Base-by-base conservation (phyloP, 805 yeast genomes). In the Pichia membranifaciens region DNA sequence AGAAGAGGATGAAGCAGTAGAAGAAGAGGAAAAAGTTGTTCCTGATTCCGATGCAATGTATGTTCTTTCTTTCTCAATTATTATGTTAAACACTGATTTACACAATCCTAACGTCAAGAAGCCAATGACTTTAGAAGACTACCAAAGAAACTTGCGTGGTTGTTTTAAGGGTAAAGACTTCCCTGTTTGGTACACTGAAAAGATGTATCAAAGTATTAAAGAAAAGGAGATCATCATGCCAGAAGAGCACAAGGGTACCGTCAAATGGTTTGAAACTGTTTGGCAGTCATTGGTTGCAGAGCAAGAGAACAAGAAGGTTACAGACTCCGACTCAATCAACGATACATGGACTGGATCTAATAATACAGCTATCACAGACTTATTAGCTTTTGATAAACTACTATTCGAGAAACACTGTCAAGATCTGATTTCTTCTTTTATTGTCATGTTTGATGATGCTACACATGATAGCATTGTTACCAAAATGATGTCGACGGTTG, bases 221-320 rank as follows among this genome's bases (percentile, higher is more conserved):
- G 87, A 83, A 47, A 78, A 84, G 44, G 99, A 93, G 65, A 93
- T 93, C 53, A 87, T 93, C 42, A 87, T 95, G 90, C 98, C 99
- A 0, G 98, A 93, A 58, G 99, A 93, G 59, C 97, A 91, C 57
- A 95, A 88, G 61, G 93, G 91, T 15, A 87, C 89, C 10, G 86
- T 88, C 18, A 88, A 85, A 60, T 84, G 96, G 82, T 91, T 90
- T 65, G 97, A 90, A 60, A 91, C 86, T 58, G 73, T 70, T 28
- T 86, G 95, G 95, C 82, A 82, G 54, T 81, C 83, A 49, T 62
- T 85, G 51, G 76, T 86, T 38, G 72, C 77, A 1, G 73, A 76
- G 23, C 77, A 73, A 50, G 70, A 64, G 18, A 59, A 54, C 39
- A 60, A 61, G 37, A 38, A 51, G 9, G 33, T 51, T 5, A 52